Evolutionary conservation across 2,329 filamentous ascomycete species (phyloP).

Genomic region (Diaporthe longicolla): DNA sequence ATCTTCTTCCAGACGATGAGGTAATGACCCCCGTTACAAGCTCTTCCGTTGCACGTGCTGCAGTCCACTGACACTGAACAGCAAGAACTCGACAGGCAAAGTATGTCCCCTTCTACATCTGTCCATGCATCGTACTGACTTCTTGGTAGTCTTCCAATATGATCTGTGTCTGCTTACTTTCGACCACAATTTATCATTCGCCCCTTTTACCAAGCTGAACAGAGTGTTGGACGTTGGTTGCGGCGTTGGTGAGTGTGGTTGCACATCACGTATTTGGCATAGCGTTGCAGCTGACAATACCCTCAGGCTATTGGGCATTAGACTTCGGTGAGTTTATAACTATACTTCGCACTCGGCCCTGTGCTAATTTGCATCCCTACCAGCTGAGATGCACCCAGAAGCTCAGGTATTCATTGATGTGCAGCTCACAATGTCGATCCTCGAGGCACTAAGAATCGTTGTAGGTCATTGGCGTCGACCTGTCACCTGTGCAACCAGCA

Average conservation of each 20-base stretch:
- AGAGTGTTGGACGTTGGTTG: conserved; percentile 66
- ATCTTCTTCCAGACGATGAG: conserved; percentile 56
- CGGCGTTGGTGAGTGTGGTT: conserved; percentile 56
- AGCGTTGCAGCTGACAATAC: conserved; percentile 34
- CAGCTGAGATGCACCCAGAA: conserved; percentile 48
- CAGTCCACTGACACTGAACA: conserved; percentile 44
- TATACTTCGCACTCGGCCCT: neutral
- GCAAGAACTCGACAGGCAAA: conserved; percentile 55
- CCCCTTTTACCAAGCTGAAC: conserved; percentile 58
- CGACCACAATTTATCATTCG: conserved; percentile 59
- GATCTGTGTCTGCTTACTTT: conserved; percentile 58
- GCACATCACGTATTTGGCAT: conserved; percentile 9
- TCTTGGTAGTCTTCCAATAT: conserved; percentile 52
- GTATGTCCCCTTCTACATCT: conserved; percentile 39
- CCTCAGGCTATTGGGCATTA: conserved; percentile 48
- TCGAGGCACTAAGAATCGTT: conserved; percentile 13
- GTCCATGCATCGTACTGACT: conserved; percentile 21
- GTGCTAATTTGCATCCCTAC: conserved; percentile 24
- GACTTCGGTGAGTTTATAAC: conserved; percentile 47
- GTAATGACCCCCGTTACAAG: conserved; percentile 38
- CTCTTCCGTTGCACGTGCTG: neutral
- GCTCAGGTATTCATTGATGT: conserved; percentile 43
- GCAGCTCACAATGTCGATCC: neutral
- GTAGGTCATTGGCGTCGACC: conserved; percentile 48
- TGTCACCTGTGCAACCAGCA: conserved; percentile 47